Conservation (phyloP, 2,329 filamentous ascomycete species). For the Neospermospora avenae region DNA sequence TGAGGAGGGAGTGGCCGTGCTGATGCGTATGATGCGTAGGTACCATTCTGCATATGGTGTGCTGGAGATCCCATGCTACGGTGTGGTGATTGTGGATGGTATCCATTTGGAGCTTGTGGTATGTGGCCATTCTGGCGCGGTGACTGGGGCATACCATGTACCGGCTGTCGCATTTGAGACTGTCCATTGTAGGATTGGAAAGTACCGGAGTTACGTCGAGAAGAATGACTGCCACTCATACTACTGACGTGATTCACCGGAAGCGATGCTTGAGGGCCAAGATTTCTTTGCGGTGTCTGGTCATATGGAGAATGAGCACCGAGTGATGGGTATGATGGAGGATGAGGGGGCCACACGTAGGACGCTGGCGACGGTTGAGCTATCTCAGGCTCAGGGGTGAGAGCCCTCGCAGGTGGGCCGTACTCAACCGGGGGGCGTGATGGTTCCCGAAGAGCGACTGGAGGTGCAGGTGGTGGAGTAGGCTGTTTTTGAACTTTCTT, state of each 20-base stretch:
- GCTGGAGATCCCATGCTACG: slow-evolving; percentile 21
- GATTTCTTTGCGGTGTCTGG: slow-evolving; percentile 50
- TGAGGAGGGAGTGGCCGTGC: slow-evolving; percentile 34
- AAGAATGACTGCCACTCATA: slow-evolving; percentile 44
- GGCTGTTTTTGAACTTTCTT: slow-evolving; percentile 43
- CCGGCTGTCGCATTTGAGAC: slow-evolving; percentile 24
- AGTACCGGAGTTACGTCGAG: slow-evolving; percentile 31
- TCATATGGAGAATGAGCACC: slow-evolving; percentile 43
- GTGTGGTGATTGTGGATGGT: slow-evolving; percentile 32
- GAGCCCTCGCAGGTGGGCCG: slow-evolving; percentile 29
- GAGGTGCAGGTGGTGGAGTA: slow-evolving; percentile 11
- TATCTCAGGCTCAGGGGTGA: slow-evolving; percentile 33
- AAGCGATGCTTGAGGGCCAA: slow-evolving; percentile 44
- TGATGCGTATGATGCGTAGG: slow-evolving; percentile 29
- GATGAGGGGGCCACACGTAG: slow-evolving; percentile 13
- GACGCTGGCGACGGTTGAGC: slow-evolving; percentile 18
- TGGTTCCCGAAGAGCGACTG: slow-evolving; percentile 18
- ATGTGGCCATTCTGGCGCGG: slow-evolving; percentile 45
- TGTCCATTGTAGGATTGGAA: slow-evolving; percentile 23
- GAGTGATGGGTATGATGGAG: slow-evolving; percentile 35
- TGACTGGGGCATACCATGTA: slow-evolving; percentile 36
- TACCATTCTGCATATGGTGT: slow-evolving; percentile 30
- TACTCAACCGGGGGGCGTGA: slow-evolving; percentile 20
- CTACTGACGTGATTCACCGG: slow-evolving; percentile 50
- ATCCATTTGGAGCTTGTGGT: slow-evolving; percentile 43